A percentile compares a stretch with the other conserved stretches of the same genome.
These are phyloP conservation scores for Corynespora cassiicola DNA, from an alignment of 2,329 filamentous ascomycete species.

Conservation along the genomic window DNA sequence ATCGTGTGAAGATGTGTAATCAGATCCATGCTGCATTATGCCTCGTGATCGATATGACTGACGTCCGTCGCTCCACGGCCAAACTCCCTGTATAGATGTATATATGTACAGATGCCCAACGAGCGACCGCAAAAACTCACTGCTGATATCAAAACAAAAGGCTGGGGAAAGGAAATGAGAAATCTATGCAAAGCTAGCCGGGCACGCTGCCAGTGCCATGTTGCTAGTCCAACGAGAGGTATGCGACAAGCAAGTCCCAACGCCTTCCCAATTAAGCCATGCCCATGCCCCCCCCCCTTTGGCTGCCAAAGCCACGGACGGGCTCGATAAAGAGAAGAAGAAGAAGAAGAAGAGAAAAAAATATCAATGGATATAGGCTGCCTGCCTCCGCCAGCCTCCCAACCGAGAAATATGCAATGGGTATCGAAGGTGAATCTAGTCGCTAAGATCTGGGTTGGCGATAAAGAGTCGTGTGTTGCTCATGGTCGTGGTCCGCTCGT, in stretches of 20 bases:
- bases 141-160: too few relatives aligned
- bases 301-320: background rate
- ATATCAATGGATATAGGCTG: conserved; percentile 1
- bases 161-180: conserved; percentile 9
- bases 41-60: too few relatives aligned
- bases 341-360: conserved; percentile 1
- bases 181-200: conserved; percentile 17
- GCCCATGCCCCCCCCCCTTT: too few relatives aligned
- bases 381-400: too few relatives aligned
- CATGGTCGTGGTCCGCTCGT: conserved; percentile 81
- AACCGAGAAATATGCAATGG: conserved; percentile 20
- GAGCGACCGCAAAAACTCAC: conserved; percentile 9
- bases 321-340: conserved; percentile 1
- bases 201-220: conserved; percentile 4
- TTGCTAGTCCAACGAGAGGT: conserved; percentile 10
- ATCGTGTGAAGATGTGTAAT: too few relatives aligned
- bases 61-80: too few relatives aligned
- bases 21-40: too few relatives aligned
- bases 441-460: conserved; percentile 77
- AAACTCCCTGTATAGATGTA: too few relatives aligned
- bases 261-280: too few relatives aligned
- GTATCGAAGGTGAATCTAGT: conserved; percentile 47
- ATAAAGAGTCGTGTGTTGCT: conserved; percentile 75
- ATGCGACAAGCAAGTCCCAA: too few relatives aligned
- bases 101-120: conserved; percentile 8